These are phyloP conservation scores for Jackrogersella multiformis DNA, from an alignment of 495 filamentous ascomycete genomes.

Conservation along the genomic window DNA sequence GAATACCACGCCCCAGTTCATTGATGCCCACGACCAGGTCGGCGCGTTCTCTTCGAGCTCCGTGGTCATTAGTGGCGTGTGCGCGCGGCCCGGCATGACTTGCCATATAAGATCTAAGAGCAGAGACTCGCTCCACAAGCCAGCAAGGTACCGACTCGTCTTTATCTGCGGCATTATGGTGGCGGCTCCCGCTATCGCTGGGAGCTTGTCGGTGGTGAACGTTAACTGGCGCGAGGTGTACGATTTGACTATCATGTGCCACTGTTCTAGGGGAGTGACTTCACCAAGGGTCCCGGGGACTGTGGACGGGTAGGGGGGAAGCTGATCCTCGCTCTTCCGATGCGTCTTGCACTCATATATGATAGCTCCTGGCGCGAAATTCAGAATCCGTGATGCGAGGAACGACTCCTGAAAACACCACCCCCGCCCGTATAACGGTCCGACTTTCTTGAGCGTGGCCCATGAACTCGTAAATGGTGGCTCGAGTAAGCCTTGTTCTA, in stretches of 20 bases:
- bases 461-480: conserved; percentile 26
- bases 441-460: conserved; percentile 28
- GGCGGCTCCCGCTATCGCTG: conserved; percentile 39
- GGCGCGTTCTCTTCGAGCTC: conserved; percentile 32
- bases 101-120: conserved; percentile 35
- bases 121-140: conserved; percentile 42
- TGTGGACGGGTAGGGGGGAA: conserved; percentile 27
- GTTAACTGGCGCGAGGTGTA: conserved; percentile 39
- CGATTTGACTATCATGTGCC: conserved; percentile 41
- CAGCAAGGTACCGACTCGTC: conserved; percentile 37
- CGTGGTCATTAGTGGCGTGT: conserved; percentile 29
- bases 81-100: conserved; percentile 25
- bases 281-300: conserved; percentile 19
- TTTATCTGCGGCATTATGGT: conserved; percentile 28
- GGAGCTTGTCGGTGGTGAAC: conserved; percentile 33
- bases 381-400: conserved; percentile 24
- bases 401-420: conserved; percentile 35
- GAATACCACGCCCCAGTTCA: conserved; percentile 26
- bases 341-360: conserved; percentile 30
- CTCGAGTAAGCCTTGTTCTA: conserved; percentile 29
- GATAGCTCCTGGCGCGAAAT: conserved; percentile 27
- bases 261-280: conserved; percentile 23
- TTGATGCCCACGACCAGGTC: conserved; percentile 33
- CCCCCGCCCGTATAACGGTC: conserved; percentile 22
- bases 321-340: conserved; percentile 30